A percentile compares a stretch with the other conserved stretches of the same genome.
phyloP scores from a whole-genome alignment of 2,329 filamentous ascomycete species.

The Microcera coccophila region DNA sequence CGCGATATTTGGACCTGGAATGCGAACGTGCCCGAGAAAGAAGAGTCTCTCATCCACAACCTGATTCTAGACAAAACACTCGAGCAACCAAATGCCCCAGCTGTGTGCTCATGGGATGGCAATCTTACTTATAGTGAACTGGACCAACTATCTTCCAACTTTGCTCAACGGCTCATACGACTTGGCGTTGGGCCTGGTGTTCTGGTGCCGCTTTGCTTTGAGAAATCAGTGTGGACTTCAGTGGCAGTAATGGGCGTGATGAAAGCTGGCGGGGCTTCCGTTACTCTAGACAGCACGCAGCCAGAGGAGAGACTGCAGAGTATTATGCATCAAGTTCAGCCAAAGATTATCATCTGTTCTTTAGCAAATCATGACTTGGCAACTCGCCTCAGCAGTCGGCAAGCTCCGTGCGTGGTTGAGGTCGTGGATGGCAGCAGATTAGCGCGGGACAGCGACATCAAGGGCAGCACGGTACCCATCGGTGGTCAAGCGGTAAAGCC shows the following conservation, averaged over 20 bases:
- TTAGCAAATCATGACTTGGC: too few relatives aligned
- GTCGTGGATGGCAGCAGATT: too few relatives aligned
- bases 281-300: neutral
- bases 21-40: too few relatives aligned
- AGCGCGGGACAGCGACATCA: neutral
- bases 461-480: neutral
- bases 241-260: neutral
- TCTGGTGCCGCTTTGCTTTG: slow-evolving; percentile 12
- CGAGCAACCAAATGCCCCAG: too few relatives aligned
- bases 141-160: neutral
- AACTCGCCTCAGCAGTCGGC: too few relatives aligned
- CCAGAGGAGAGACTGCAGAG: neutral
- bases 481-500: too few relatives aligned
- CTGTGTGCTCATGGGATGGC: slow-evolving; percentile 23
- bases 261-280: neutral
- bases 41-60: too few relatives aligned
- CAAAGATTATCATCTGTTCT: too few relatives aligned
- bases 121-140: slow-evolving; percentile 20
- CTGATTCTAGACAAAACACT: too few relatives aligned
- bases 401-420: too few relatives aligned
- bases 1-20: too few relatives aligned
- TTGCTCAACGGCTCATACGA: slow-evolving; percentile 8
- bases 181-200: slow-evolving; percentile 5
- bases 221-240: slow-evolving; percentile 14
- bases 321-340: neutral